Base-by-base conservation (phyloP, 2,329 filamentous ascomycete genomes). In the Teratosphaeria nubilosa region DNA sequence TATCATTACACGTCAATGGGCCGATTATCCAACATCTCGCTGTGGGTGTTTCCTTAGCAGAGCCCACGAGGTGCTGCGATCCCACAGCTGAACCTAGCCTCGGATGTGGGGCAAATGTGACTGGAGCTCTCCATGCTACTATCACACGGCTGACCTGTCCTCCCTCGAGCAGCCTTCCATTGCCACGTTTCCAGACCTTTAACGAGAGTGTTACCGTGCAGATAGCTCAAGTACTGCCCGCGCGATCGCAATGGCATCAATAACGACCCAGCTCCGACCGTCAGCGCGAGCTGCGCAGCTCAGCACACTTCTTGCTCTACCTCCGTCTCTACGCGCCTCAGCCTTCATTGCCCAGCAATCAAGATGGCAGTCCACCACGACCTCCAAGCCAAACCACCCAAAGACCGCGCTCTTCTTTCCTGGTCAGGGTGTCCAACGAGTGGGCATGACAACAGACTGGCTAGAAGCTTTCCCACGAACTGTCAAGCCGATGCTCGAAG, bases 401-500 rank as follows among this genome's bases (percentile, higher is more conserved):
- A 65, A 65, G 50, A 74, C 72, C 10, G 71, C 71, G 56, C 65
- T 74, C 56, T 74, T 74, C 69, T 73, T 74, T 60, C 71, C 72
- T 2, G 72, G 72, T 22, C 70, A 72, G 65, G 71, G 71, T 56
- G 69, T 72, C 14, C 70, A 73, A 56, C 65, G 70, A 41, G 68
- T 72, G 13, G 71, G 70, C 56, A 73, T 73, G 70, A 69, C 65
- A 0, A 64, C 55, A 22, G 86, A 90, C 51, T 96, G 92, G 91
- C 79, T 95, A 65, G 84, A 91, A 68, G 86, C 87, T 59, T 97
- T 96, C 72, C 92, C 92, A 13, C 73, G 76, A 56, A 95, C 88
- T 30, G 86, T 88, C 27, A 80, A 81, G 51, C 83, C 84, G n/a
- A 82, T 95, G 56, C 75, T 96, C 62, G 85, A 96, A 64, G 88